phyloP scores from a whole-genome alignment of 345 rosid species.

The Citrus medica region DNA sequence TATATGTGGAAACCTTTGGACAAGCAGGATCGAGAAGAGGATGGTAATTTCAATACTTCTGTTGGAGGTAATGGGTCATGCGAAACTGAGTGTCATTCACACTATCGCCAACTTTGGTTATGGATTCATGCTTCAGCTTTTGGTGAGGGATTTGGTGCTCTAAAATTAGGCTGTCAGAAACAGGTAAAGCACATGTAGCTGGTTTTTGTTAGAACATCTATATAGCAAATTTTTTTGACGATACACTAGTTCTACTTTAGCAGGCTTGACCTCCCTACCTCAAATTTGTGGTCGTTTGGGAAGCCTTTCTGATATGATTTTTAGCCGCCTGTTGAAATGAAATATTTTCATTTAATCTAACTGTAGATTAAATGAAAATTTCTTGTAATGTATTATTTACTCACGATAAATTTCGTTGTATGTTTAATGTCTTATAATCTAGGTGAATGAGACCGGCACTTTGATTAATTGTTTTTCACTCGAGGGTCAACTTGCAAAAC shows the following conservation, averaged over 20 bases:
- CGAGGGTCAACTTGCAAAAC: slow-evolving; percentile 76
- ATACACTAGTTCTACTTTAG: not conserved
- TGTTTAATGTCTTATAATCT: slow-evolving; percentile 16
- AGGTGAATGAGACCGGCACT: slow-evolving; percentile 53
- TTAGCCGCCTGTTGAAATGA: not conserved
- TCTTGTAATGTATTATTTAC: not conserved
- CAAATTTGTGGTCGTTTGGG: not conserved
- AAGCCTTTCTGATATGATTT: not conserved
- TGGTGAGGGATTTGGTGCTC: slow-evolving; percentile 65
- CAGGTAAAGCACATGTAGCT: slow-evolving; percentile 34
- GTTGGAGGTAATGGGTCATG: slow-evolving; percentile 21
- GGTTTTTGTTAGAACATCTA: not conserved
- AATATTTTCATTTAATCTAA: not conserved
- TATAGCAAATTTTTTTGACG: not conserved
- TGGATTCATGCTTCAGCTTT: slow-evolving; percentile 92
- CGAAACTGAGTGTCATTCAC: slow-evolving; percentile 12
- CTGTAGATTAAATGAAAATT: not conserved
- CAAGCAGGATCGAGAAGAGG: slow-evolving; percentile 22
- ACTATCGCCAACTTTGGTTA: slow-evolving; percentile 57
- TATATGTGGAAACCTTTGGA: slow-evolving; percentile 69
- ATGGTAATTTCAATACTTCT: slow-evolving; percentile 7
- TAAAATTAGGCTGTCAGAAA: slow-evolving; percentile 62
- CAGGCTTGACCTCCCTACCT: not conserved
- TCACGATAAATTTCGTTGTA: not conserved
- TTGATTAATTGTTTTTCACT: slow-evolving; percentile 55